phyloP scores from a whole-genome alignment of 768 basidiomycete genomes.

The Termitomyces sp. region DNA sequence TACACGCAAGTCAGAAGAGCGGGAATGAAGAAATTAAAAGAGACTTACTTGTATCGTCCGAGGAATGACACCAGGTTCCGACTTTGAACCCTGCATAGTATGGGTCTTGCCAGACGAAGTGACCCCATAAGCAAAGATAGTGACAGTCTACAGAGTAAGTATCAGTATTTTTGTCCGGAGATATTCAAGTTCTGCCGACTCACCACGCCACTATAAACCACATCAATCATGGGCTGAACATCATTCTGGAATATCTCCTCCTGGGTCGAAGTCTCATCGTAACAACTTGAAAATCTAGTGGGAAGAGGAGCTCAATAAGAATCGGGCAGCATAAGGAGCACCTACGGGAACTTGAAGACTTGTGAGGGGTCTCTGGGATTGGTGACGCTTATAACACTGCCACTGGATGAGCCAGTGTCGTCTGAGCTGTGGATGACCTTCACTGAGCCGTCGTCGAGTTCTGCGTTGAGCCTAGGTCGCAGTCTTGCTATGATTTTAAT shows the following conservation, averaged over 20 bases:
- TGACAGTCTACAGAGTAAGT: constrained; percentile 58
- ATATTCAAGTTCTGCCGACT: constrained; percentile 22
- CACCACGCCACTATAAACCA: constrained; percentile 75
- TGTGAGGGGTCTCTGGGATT: constrained; percentile 70
- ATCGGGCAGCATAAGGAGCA: neutral
- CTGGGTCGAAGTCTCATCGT: constrained; percentile 67
- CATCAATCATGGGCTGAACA: constrained; percentile 73
- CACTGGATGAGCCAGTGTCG: constrained; percentile 22
- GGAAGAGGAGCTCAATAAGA: constrained; percentile 42
- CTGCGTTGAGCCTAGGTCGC: constrained; percentile 59
- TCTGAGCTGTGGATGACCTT: constrained; percentile 44
- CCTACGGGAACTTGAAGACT: constrained; percentile 77
- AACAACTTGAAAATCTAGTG: constrained; percentile 73
- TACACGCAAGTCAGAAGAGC: constrained; percentile 18
- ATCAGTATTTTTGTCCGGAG: neutral
- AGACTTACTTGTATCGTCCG: constrained; percentile 64
- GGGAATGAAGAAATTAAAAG: neutral
- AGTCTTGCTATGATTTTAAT: constrained; percentile 74
- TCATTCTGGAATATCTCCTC: constrained; percentile 76
- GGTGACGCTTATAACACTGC: constrained; percentile 56
- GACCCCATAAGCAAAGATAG: constrained; percentile 88
- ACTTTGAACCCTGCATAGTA: constrained; percentile 82
- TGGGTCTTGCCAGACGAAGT: constrained; percentile 91
- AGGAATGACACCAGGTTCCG: constrained; percentile 83
- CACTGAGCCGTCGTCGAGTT: constrained; percentile 61